A percentile compares a stretch with the other conserved stretches of the same genome.
These are phyloP conservation scores for Elsinoe ampelina DNA, from an alignment of 2,329 filamentous ascomycete genomes.

Conservation along the genomic window DNA sequence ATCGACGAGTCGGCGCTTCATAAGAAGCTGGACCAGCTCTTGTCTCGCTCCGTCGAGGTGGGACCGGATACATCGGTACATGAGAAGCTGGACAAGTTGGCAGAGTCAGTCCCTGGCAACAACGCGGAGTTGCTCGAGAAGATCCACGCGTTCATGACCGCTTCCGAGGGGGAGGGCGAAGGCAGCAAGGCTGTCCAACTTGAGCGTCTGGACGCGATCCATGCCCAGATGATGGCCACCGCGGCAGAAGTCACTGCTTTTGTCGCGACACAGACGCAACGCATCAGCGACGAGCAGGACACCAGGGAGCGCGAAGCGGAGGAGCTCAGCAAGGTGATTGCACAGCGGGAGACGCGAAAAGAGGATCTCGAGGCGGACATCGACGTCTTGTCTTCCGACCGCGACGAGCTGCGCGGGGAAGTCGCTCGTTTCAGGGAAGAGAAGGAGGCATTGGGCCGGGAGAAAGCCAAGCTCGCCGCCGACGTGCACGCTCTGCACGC, in stretches of 20 bases:
- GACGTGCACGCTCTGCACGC: constrained; percentile 89
- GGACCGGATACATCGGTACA: constrained; percentile 21
- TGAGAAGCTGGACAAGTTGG: constrained; percentile 42
- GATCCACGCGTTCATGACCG: neutral
- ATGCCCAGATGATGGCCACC: constrained; percentile 75
- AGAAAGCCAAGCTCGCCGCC: constrained; percentile 70
- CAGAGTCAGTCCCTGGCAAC: constrained; percentile 34
- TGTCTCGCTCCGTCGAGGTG: constrained; percentile 25
- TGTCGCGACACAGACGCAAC: constrained; percentile 63
- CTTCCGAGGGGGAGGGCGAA: constrained; percentile 51
- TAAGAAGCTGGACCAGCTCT: constrained; percentile 46
- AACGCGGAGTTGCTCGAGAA: constrained; percentile 7
- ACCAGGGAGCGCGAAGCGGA: constrained; percentile 69
- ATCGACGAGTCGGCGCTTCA: constrained; percentile 56
- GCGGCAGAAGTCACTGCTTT: constrained; percentile 79
- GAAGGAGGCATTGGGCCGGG: constrained; percentile 63
- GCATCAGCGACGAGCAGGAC: constrained; percentile 68
- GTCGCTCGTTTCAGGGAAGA: constrained; percentile 55
- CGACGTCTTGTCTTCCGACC: constrained; percentile 36
- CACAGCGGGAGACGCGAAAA: constrained; percentile 61
- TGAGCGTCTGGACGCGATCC: constrained; percentile 77
- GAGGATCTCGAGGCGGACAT: constrained; percentile 46
- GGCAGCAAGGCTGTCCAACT: constrained; percentile 57
- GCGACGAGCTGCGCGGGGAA: constrained; percentile 40
- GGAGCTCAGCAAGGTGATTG: constrained; percentile 70